Evolutionary conservation across 2,329 filamentous ascomycete species (phyloP).

Genomic region (Bipolaris oryzae): DNA sequence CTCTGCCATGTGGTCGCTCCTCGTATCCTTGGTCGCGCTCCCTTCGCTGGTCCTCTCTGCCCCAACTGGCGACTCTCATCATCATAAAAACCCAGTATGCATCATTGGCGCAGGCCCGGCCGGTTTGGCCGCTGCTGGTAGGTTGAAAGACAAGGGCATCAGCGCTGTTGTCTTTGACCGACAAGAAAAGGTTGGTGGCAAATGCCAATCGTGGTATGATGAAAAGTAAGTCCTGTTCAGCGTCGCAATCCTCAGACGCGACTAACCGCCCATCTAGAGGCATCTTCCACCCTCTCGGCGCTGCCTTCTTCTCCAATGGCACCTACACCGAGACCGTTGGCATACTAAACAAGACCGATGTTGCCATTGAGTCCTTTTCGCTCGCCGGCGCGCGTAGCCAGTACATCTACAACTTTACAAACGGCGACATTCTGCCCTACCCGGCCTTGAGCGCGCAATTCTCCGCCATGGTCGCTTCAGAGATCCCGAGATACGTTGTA

Average conservation of each 20-base stretch:
- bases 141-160: conserved; percentile 44
- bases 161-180: conserved; percentile 47
- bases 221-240: conserved; percentile 44
- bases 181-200: conserved; percentile 44
- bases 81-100: conserved; percentile 42
- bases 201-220: conserved; percentile 48
- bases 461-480: conserved; percentile 32
- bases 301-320: conserved; percentile 49
- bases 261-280: conserved; percentile 46
- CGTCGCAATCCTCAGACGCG: conserved; percentile 24
- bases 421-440: conserved; percentile 33
- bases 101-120: conserved; percentile 48
- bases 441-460: conserved; percentile 32
- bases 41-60: conserved; percentile 34
- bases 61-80: conserved; percentile 28
- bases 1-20: conserved; percentile 30
- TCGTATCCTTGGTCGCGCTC: conserved; percentile 29
- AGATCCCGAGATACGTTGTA: conserved; percentile 43
- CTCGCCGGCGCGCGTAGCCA: conserved; percentile 42
- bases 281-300: conserved; percentile 48
- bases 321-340: conserved; percentile 45
- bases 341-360: conserved; percentile 42
- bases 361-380: conserved; percentile 39
- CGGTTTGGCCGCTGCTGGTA: conserved; percentile 43
- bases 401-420: conserved; percentile 44